Evolutionary conservation across 1,139 yeast species (phyloP).

Genomic region (Eremothecium coryli): DNA sequence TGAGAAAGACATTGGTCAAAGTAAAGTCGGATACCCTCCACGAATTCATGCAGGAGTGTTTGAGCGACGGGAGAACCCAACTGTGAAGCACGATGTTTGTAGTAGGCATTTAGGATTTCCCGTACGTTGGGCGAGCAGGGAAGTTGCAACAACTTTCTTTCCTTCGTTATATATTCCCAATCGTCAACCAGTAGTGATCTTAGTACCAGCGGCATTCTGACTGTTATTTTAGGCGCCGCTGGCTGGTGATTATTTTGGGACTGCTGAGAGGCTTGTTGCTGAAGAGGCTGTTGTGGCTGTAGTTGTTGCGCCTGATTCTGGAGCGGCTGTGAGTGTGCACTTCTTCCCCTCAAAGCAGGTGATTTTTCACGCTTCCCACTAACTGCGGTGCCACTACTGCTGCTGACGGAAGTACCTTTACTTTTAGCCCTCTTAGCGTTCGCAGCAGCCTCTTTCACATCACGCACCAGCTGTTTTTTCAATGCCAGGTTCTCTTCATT

Average conservation of each 20-base stretch:
- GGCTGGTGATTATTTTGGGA: slow-evolving; percentile 12
- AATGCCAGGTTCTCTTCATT: slow-evolving; percentile 59
- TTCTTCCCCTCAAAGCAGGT: slow-evolving; percentile 1
- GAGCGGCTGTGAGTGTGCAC: not conserved
- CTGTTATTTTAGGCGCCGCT: slow-evolving; percentile 42
- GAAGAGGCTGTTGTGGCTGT: not conserved
- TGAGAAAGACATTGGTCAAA: slow-evolving; percentile 70
- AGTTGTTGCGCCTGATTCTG: slow-evolving; percentile 8
- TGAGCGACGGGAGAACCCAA: slow-evolving; percentile 40
- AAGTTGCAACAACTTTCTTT: slow-evolving; percentile 54
- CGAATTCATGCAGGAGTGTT: slow-evolving; percentile 51
- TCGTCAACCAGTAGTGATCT: slow-evolving; percentile 76
- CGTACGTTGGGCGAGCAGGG: slow-evolving; percentile 50
- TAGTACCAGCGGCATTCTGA: slow-evolving; percentile 54
- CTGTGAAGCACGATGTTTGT: slow-evolving; percentile 17
- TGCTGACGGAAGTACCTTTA: slow-evolving; percentile 7
- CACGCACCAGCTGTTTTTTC: slow-evolving; percentile 53
- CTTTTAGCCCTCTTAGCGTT: slow-evolving; percentile 13
- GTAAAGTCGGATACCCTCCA: slow-evolving; percentile 61
- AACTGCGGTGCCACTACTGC: slow-evolving; percentile 8
- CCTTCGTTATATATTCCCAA: slow-evolving; percentile 85
- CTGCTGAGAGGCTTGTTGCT: slow-evolving; percentile 4
- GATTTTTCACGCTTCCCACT: slow-evolving; percentile 7
- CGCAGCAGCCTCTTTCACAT: slow-evolving; percentile 31
- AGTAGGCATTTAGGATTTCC: slow-evolving; percentile 43